Evolutionary conservation across 1,284 basidiomycete species (phyloP).

Genomic region (Microstroma glucosiphilum): DNA sequence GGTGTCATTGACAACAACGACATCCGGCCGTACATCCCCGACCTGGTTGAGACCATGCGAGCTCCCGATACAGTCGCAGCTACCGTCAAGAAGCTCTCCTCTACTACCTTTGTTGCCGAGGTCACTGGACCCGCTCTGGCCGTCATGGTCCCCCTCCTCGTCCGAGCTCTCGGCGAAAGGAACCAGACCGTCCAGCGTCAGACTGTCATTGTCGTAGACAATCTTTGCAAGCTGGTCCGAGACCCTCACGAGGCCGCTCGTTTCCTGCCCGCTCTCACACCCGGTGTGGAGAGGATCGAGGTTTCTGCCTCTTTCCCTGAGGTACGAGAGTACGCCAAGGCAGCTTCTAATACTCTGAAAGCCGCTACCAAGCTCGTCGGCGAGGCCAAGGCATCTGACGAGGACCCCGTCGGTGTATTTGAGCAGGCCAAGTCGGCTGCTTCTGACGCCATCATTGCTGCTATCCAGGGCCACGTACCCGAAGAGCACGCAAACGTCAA

Average conservation of each 20-base stretch:
- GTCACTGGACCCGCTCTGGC: slow-evolving; percentile 93
- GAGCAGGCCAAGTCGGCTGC: slow-evolving; percentile 34
- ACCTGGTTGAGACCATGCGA: slow-evolving; percentile 80
- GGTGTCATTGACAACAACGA: slow-evolving; percentile 89
- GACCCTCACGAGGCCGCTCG: slow-evolving; percentile 81
- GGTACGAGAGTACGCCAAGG: slow-evolving; percentile 55
- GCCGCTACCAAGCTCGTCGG: slow-evolving; percentile 29
- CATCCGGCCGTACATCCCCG: slow-evolving; percentile 79
- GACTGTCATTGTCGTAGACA: slow-evolving; percentile 80
- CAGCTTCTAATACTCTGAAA: slow-evolving; percentile 42
- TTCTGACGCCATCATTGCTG: slow-evolving; percentile 28
- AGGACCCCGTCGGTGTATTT: slow-evolving; percentile 36
- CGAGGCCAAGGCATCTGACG: slow-evolving; percentile 26
- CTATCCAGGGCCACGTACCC: slow-evolving; percentile 32
- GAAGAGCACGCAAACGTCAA: slow-evolving; percentile 32
- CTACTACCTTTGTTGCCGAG: slow-evolving; percentile 93
- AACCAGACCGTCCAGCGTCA: slow-evolving; percentile 69
- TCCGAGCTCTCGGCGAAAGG: slow-evolving; percentile 88
- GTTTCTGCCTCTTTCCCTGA: slow-evolving; percentile 92
- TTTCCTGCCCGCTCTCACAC: slow-evolving; percentile 80
- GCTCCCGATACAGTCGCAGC: slow-evolving; percentile 74
- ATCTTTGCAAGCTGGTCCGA: slow-evolving; percentile 94
- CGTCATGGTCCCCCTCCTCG: slow-evolving; percentile 85
- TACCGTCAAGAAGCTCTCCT: slow-evolving; percentile 91
- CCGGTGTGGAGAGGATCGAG: slow-evolving; percentile 86